Percentiles rank a stretch among this genome's conserved stretches.
phyloP scores from a whole-genome alignment of 306 rosid genomes.

The Cicer arietinum region DNA sequence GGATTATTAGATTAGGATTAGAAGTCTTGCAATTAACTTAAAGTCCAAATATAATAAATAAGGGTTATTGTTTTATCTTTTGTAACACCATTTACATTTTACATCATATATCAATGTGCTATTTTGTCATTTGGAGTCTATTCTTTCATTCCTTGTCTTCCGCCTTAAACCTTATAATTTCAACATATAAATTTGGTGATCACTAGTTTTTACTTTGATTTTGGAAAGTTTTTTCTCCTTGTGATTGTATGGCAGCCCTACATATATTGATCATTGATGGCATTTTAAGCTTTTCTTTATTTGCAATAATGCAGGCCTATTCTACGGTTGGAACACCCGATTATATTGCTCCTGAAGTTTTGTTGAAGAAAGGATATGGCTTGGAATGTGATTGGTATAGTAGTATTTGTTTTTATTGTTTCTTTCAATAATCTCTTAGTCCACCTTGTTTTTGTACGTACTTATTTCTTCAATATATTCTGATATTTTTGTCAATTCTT shows the following conservation, averaged over 20 bases:
- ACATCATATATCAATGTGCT: not conserved
- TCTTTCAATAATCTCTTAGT: conserved; percentile 2
- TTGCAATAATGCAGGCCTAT: conserved; percentile 67
- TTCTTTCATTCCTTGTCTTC: not conserved
- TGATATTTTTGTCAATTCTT: conserved; percentile 42
- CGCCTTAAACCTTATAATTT: not conserved
- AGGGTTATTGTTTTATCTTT: not conserved
- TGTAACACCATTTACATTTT: not conserved
- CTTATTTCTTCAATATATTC: conserved; percentile 22
- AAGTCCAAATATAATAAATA: not conserved
- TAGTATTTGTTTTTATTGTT: conserved; percentile 16
- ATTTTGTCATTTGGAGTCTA: conserved; percentile 3
- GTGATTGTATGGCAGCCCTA: conserved; percentile 13
- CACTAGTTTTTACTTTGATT: conserved; percentile 20
- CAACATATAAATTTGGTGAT: not conserved
- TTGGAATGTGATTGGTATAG: conserved; percentile 87
- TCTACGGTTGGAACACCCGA: conserved; percentile 95
- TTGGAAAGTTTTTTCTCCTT: not conserved
- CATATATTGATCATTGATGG: conserved; percentile 31
- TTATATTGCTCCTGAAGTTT: conserved; percentile 89
- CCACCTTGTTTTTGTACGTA: not conserved
- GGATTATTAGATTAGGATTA: too few relatives aligned
- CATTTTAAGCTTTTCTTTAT: conserved; percentile 37
- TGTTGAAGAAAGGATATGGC: conserved; percentile 86
- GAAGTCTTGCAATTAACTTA: not conserved